phyloP scores from a whole-genome alignment of 805 yeast species.

The Metschnikowia lunata region DNA sequence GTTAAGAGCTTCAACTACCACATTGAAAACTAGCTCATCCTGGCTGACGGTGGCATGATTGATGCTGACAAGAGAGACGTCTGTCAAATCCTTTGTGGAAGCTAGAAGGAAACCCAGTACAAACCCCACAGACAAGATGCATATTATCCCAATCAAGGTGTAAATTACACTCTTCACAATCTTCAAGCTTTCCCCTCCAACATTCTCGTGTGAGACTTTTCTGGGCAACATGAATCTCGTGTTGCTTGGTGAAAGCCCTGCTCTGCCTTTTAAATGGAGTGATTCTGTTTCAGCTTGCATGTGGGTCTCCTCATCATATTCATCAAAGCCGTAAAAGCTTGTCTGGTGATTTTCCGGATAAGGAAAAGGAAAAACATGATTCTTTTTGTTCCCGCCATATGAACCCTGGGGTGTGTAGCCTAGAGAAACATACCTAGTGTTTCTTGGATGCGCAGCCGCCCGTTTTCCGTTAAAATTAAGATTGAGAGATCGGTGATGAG shows the following conservation, averaged over 20 bases:
- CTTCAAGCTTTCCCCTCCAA: constrained; percentile 12
- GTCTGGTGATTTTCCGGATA: constrained; percentile 26
- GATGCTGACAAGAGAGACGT: constrained; percentile 57
- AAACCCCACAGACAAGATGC: constrained; percentile 68
- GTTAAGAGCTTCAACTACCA: constrained; percentile 74
- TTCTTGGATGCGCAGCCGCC: constrained; percentile 18
- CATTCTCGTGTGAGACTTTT: constrained; percentile 20
- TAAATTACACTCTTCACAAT: constrained; percentile 35
- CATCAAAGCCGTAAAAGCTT: constrained; percentile 37
- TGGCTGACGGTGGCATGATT: constrained; percentile 72
- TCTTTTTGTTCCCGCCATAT: constrained; percentile 8
- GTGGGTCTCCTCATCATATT: constrained; percentile 33
- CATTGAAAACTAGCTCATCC: constrained; percentile 79
- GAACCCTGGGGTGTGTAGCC: constrained; percentile 26
- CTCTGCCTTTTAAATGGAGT: constrained; percentile 12
- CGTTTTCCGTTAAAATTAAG: constrained; percentile 27
- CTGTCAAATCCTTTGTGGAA: constrained; percentile 75
- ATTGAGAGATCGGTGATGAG: constrained; percentile 40
- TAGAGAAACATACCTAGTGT: constrained; percentile 35
- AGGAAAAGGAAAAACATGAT: constrained; percentile 33
- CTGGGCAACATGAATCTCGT: constrained; percentile 28
- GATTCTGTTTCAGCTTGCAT: background rate
- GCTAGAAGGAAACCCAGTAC: constrained; percentile 81
- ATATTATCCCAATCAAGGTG: constrained; percentile 41
- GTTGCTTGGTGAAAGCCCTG: constrained; percentile 20